Evolutionary conservation across 202 grass and related monocot genomes (phyloP).

Genomic region (Carex sylvatica): DNA sequence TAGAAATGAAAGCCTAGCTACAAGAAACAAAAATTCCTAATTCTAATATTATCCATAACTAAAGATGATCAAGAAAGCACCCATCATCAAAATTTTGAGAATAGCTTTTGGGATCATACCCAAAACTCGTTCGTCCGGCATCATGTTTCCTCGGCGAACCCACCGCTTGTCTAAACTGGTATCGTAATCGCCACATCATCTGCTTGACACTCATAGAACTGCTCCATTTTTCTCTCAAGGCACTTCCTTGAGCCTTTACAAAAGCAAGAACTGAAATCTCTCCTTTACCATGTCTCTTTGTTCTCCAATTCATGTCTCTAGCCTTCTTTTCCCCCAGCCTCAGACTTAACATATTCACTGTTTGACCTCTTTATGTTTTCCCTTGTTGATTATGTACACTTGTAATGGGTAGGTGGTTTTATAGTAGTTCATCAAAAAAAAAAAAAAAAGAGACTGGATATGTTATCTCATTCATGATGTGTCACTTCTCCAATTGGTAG

Average conservation of each 20-base stretch:
- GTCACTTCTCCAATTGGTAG: neutral
- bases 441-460: neutral
- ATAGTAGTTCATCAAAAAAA: neutral
- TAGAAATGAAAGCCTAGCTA: neutral
- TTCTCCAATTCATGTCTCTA: neutral
- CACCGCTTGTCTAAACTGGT: neutral
- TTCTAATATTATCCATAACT: neutral
- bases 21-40: neutral
- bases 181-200: constrained; percentile 36
- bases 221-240: neutral
- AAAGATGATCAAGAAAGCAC: neutral
- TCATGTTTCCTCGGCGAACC: neutral
- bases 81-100: constrained; percentile 62
- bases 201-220: constrained; percentile 25
- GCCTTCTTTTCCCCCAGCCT: constrained; percentile 6
- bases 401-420: neutral
- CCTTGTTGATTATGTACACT: constrained; percentile 7
- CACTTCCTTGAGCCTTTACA: neutral
- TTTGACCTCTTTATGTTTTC: neutral
- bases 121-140: constrained; percentile 19
- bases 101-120: constrained; percentile 55
- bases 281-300: constrained; percentile 1
- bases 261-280: neutral
- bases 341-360: constrained; percentile 3
- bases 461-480: neutral